Evolutionary conservation across 148 eudicot genomes (phyloP), one percentile per base, ranked within the genome.

Genomic region (Persicaria maculosa): DNA sequence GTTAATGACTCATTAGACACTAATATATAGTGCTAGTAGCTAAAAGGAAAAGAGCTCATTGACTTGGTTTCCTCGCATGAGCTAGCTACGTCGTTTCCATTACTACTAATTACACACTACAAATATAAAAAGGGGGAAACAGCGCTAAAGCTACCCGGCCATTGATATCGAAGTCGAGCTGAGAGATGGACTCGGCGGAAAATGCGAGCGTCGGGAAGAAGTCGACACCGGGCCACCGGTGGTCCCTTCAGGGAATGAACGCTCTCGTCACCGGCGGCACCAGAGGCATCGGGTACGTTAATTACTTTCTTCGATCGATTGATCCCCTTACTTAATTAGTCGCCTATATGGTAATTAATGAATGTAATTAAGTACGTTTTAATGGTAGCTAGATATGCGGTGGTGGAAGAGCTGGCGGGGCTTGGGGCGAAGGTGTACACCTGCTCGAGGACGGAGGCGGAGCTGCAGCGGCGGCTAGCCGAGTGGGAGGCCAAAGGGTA

Each of bases 251-350:
- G 43, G 84, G 87, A 4, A 77, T 68, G 77, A 77, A 87, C 7
- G 90, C 85, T 50, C 78, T 84, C 15, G 89, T 86, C 68, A 84
- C 89, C 44, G 87, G 89, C n/a, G 89, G 89, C 19, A 82, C 90
- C 5, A 75, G 79, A 74, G 89, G 87, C 25, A 86, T 84, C 5
- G 90, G 90, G 88, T 83, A 0, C 20, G 64, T 36, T 4, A n/a
- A 47, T 47, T 10, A 44, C 0, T 9, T 47, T 2, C 12, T 61
- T 46, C 19, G 57, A 9, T 74, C 2, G 1, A 9, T 74, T 0
- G 1, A 36, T 55, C 14, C 47, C 3, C 11, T 17, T 62, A 62
- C n/a, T 52, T 31, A 31, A 62, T 62, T 7, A 1, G 9, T 62
- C 11, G 17, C 43, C 9, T 25, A 44, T 2, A 25, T 16, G 45